Percentiles rank a stretch among this genome's conserved stretches.
These are phyloP conservation scores for Plasmodium inui DNA, from an alignment of 169 alveolate genomes.

Conservation along the genomic window DNA sequence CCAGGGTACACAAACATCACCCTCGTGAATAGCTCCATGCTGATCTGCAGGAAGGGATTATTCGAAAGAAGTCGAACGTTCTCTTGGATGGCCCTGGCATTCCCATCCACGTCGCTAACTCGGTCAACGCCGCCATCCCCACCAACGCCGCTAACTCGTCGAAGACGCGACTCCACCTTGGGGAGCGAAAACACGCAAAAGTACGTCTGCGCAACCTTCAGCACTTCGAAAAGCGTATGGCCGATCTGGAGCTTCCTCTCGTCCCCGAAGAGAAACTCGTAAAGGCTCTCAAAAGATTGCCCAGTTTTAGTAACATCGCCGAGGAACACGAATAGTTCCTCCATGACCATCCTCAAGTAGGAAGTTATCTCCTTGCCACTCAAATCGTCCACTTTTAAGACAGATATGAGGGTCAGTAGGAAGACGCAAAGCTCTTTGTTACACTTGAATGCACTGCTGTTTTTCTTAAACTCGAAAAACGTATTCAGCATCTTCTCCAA, in stretches of 20 bases:
- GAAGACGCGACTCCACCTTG: background rate
- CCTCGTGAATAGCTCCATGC: slow-evolving; percentile 3
- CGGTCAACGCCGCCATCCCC: background rate
- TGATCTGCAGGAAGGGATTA: slow-evolving; percentile 9
- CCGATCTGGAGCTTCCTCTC: background rate
- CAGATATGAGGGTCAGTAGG: slow-evolving; percentile 13
- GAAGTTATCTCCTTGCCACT: background rate
- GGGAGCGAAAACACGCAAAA: slow-evolving; percentile 2
- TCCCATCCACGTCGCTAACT: background rate
- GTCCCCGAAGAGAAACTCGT: background rate
- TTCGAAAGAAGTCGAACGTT: slow-evolving; percentile 12
- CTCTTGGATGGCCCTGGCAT: background rate
- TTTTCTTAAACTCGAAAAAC: slow-evolving; percentile 18
- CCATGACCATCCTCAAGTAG: background rate
- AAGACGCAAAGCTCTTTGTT: slow-evolving; percentile 40
- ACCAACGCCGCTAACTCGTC: background rate
- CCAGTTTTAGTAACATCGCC: background rate
- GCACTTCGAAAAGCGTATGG: slow-evolving; percentile 6
- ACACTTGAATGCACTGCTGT: background rate
- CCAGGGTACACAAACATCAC: background rate
- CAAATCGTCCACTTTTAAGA: background rate
- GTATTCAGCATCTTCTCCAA: slow-evolving; percentile 27
- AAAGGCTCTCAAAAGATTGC: background rate
- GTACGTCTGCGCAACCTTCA: slow-evolving; percentile 8
- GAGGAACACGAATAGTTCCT: slow-evolving; percentile 8